Conservation (phyloP, 306 rosid genomes). For the Clitoria ternatea region DNA sequence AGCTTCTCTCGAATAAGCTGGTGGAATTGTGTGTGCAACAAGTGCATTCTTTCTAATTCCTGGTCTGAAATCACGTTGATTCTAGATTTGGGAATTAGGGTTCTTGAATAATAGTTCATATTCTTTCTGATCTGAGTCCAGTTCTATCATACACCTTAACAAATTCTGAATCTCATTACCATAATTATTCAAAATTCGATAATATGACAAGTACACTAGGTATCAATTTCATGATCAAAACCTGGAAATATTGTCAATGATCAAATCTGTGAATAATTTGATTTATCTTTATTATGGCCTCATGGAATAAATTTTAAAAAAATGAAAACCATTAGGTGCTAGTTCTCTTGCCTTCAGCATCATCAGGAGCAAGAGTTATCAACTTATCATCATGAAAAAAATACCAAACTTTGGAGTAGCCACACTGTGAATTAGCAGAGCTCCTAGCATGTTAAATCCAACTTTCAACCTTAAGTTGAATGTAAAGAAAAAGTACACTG, state of each 20-base stretch:
- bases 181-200: too few species aligned
- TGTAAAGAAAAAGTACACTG: neutral
- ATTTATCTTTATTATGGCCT: neutral
- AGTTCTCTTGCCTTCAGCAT: neutral
- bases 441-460: neutral
- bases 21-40: too few species aligned
- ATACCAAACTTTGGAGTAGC: neutral
- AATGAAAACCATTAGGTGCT: neutral
- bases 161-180: too few species aligned
- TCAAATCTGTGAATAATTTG: neutral
- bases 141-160: too few species aligned
- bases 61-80: too few species aligned
- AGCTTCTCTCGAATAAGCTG: too few species aligned
- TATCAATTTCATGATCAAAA: slow-evolving; percentile 3
- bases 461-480: slow-evolving; percentile 8
- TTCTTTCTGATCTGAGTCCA: too few species aligned
- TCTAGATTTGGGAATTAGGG: too few species aligned
- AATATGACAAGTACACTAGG: too few species aligned
- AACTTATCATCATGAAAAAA: neutral
- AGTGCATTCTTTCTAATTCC: too few species aligned
- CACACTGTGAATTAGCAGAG: neutral
- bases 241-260: neutral
- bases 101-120: too few species aligned
- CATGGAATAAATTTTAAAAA: neutral
- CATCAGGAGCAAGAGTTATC: neutral